Evolutionary conservation across 345 rosid genomes (phyloP).

Genomic region (Citrus unshiu): DNA sequence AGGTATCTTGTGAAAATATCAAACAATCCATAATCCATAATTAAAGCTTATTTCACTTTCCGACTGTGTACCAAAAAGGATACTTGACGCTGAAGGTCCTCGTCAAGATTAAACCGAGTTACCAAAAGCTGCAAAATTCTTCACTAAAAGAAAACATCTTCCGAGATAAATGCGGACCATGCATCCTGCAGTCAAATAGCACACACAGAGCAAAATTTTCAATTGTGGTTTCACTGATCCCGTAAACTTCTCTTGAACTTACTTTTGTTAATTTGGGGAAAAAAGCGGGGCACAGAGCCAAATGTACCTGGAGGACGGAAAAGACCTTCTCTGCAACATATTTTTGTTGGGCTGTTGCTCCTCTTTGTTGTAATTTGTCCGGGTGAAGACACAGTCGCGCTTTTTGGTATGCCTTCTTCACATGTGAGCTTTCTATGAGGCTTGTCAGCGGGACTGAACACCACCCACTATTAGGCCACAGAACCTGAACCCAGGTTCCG

Average conservation of each 20-base stretch:
- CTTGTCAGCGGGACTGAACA: constrained; percentile 44
- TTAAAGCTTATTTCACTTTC: no score
- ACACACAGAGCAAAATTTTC: not conserved
- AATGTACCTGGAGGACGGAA: constrained; percentile 71
- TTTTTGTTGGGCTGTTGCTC: constrained; percentile 63
- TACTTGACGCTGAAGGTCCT: no score
- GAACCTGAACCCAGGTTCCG: constrained; percentile 40
- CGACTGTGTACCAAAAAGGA: no score
- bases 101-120: no score
- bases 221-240: not conserved
- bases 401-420: constrained; percentile 89
- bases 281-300: not conserved
- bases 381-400: constrained; percentile 96
- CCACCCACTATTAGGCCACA: constrained; percentile 85
- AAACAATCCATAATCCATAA: no score
- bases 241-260: not conserved
- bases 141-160: constrained; percentile 15
- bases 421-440: constrained; percentile 66
- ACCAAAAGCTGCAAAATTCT: no score
- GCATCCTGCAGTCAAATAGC: constrained; percentile 52
- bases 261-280: not conserved
- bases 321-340: constrained; percentile 70
- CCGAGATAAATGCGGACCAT: constrained; percentile 44
- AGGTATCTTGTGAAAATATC: no score
- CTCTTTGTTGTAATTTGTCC: constrained; percentile 85